These are phyloP conservation scores for Pichia norvegensis DNA, from an alignment of 1,139 yeast genomes.

Conservation along the genomic window DNA sequence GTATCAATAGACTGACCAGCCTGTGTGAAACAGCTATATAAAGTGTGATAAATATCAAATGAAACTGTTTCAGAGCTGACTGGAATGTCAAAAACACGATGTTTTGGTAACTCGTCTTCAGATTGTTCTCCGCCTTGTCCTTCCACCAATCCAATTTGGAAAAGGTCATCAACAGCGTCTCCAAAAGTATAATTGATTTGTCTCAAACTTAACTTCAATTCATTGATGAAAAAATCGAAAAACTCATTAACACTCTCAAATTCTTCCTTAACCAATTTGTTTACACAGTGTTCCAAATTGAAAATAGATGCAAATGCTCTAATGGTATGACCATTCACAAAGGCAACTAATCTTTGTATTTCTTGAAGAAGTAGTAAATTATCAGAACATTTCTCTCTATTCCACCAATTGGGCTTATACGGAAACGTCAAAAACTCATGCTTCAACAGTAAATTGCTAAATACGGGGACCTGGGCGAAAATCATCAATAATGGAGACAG, in stretches of 20 bases:
- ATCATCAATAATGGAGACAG: constrained; percentile 37
- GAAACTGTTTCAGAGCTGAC: constrained; percentile 28
- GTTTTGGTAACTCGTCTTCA: constrained; percentile 15
- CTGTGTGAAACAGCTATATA: constrained; percentile 28
- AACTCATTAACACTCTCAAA: constrained; percentile 26
- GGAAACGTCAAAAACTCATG: constrained; percentile 34
- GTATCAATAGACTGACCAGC: constrained; percentile 22
- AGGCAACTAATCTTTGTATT: constrained; percentile 38
- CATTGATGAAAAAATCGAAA: constrained; percentile 16
- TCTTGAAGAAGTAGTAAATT: constrained; percentile 26
- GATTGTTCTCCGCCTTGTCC: constrained; percentile 10
- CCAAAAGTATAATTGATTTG: constrained; percentile 10
- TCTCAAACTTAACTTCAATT: constrained; percentile 14
- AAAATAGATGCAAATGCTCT: constrained; percentile 35
- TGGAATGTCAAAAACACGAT: constrained; percentile 18
- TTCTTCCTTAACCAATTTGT: constrained; percentile 25
- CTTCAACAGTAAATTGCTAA: constrained; percentile 31
- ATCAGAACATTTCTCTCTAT: constrained; percentile 27
- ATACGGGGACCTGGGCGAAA: constrained; percentile 36
- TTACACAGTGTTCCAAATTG: constrained; percentile 29
- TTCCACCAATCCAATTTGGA: constrained; percentile 17
- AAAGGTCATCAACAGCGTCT: constrained; percentile 15
- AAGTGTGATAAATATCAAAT: constrained; percentile 27
- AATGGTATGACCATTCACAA: constrained; percentile 33
- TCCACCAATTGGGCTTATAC: constrained; percentile 39